A percentile compares a stretch with the other conserved stretches of the same genome.
Conservation (phyloP, 2,329 filamentous ascomycete genomes). For the Harringtonia aguacate region DNA sequence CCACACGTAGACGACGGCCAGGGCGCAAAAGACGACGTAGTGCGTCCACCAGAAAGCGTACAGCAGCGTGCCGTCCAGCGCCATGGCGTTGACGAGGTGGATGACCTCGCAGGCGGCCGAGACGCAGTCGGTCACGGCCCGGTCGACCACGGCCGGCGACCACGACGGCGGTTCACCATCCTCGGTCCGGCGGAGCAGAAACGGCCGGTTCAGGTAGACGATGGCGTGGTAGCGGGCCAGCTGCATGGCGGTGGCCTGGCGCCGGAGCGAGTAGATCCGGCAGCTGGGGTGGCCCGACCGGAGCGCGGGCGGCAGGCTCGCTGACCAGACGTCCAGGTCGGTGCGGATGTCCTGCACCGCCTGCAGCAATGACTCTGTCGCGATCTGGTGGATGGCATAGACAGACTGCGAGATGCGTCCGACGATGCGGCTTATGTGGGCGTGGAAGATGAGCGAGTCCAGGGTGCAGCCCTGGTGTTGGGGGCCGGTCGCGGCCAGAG, state of each 20-base stretch:
- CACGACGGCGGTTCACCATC: background rate
- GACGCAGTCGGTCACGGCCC: constrained; percentile 31
- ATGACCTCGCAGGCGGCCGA: constrained; percentile 34
- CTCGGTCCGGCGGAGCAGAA: constrained; percentile 29
- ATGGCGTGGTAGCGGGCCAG: constrained; percentile 44
- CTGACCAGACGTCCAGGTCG: constrained; percentile 28
- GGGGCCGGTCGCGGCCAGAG: constrained; percentile 13
- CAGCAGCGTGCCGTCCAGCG: constrained; percentile 27
- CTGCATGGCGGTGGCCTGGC: constrained; percentile 40
- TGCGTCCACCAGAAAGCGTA: constrained; percentile 42
- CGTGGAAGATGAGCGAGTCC: constrained; percentile 35
- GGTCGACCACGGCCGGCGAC: background rate
- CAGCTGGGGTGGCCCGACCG: constrained; percentile 31
- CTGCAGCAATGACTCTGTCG: constrained; percentile 20
- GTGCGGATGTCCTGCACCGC: constrained; percentile 25
- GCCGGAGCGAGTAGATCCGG: constrained; percentile 32
- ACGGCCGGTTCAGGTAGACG: constrained; percentile 44
- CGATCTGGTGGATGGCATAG: constrained; percentile 25
- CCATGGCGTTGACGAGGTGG: constrained; percentile 29
- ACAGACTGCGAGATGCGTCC: constrained; percentile 27
- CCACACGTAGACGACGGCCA: constrained; percentile 43
- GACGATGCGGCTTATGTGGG: constrained; percentile 28
- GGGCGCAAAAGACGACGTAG: constrained; percentile 42
- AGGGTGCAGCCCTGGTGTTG: constrained; percentile 42
- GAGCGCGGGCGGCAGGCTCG: constrained; percentile 29